Evolutionary conservation across 257 asterid genomes (phyloP).

Genomic region (Gentiana macrophylla): DNA sequence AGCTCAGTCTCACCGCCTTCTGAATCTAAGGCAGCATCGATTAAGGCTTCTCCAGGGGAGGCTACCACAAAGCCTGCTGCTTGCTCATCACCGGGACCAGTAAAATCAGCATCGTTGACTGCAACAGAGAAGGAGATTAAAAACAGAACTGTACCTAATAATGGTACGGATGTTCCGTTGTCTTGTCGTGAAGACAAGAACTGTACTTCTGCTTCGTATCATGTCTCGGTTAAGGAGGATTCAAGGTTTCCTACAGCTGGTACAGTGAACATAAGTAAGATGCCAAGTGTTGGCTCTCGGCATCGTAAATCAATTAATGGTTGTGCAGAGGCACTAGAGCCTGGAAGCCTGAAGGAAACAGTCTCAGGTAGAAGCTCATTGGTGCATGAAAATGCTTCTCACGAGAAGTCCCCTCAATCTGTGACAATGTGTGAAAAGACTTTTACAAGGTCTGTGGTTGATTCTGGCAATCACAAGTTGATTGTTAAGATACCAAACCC

Average conservation of each 20-base stretch:
- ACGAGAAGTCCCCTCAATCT: slow-evolving; percentile 46
- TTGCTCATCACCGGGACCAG: slow-evolving; percentile 53
- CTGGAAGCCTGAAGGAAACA: slow-evolving; percentile 52
- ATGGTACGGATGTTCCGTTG: slow-evolving; percentile 41
- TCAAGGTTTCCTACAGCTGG: slow-evolving; percentile 44
- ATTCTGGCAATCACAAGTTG: slow-evolving; percentile 50
- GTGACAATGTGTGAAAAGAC: slow-evolving; percentile 34
- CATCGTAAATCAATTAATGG: slow-evolving; percentile 40
- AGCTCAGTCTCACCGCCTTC: slow-evolving; percentile 46
- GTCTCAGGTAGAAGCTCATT: slow-evolving; percentile 36
- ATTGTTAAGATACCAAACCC: slow-evolving; percentile 69
- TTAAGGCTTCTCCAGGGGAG: slow-evolving; percentile 57
- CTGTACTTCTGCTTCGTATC: slow-evolving; percentile 74
- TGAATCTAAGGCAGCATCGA: slow-evolving; percentile 38
- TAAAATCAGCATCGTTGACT: slow-evolving; percentile 36
- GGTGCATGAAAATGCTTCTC: slow-evolving; percentile 26
- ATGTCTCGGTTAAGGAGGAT: slow-evolving; percentile 50
- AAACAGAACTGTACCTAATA: slow-evolving; percentile 26
- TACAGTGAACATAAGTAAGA: slow-evolving; percentile 35
- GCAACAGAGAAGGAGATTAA: slow-evolving; percentile 56
- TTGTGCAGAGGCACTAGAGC: slow-evolving; percentile 21
- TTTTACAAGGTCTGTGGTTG: slow-evolving; percentile 32
- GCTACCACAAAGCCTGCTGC: slow-evolving; percentile 35
- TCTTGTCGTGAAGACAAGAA: slow-evolving; percentile 58
- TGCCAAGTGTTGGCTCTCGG: slow-evolving; percentile 37